Evolutionary conservation across 1,139 yeast species (phyloP).

Genomic region (Tardiomyces depauwii): DNA sequence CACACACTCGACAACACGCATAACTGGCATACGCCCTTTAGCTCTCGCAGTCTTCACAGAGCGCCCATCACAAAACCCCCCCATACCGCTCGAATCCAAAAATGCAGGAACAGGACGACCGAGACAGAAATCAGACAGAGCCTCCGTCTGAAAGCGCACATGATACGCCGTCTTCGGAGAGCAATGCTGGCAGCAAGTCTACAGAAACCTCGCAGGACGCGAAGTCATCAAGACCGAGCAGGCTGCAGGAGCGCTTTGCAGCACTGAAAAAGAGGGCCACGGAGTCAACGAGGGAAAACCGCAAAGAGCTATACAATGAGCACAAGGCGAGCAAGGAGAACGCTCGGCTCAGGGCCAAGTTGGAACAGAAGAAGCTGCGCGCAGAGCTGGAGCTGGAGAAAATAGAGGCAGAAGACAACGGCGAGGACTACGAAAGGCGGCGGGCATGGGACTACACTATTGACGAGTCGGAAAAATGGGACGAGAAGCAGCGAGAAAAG

Average conservation of each 20-base stretch:
- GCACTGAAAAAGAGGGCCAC: not conserved
- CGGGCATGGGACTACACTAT: conserved; percentile 53
- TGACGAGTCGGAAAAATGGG: conserved; percentile 62
- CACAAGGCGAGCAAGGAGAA: conserved; percentile 27
- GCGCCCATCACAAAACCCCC: too few relatives aligned
- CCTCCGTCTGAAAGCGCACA: too few relatives aligned
- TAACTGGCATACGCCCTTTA: too few relatives aligned
- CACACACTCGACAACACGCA: too few relatives aligned
- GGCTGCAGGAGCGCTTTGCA: not conserved
- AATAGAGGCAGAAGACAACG: conserved; percentile 29
- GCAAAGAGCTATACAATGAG: conserved; percentile 33
- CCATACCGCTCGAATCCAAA: too few relatives aligned
- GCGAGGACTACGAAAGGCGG: conserved; percentile 32
- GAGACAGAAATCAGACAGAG: too few relatives aligned
- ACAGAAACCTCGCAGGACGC: too few relatives aligned
- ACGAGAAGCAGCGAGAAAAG: conserved; percentile 29
- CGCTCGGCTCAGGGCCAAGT: conserved; percentile 20
- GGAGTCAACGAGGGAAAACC: conserved; percentile 26
- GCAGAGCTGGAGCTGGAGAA: conserved; percentile 33
- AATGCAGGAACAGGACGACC: too few relatives aligned
- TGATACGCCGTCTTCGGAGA: too few relatives aligned
- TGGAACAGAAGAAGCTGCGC: conserved; percentile 25
- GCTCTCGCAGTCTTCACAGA: too few relatives aligned
- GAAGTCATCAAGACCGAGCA: not conserved
- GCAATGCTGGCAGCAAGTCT: too few relatives aligned